phyloP scores from a whole-genome alignment of 2,329 filamentous ascomycete genomes.

The Aplosporella prunicola region DNA sequence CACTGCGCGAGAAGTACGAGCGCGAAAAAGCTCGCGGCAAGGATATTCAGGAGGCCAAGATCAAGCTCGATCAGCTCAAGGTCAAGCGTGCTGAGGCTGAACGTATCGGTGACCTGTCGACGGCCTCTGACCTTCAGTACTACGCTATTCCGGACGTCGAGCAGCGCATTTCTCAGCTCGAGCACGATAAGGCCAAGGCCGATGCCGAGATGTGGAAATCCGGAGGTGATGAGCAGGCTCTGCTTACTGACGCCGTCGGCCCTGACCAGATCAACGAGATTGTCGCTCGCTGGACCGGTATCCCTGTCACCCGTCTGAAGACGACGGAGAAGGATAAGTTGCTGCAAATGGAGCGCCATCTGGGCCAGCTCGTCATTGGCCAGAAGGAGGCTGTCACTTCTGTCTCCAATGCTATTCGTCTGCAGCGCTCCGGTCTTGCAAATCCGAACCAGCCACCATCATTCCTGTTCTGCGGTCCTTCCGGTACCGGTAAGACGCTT shows the following conservation, averaged over 20 bases:
- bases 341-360: slow-evolving; percentile 87
- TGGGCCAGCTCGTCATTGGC: slow-evolving; percentile 78
- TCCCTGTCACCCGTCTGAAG: slow-evolving; percentile 86
- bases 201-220: slow-evolving; percentile 57
- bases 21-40: slow-evolving; percentile 84
- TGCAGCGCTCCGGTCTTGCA: slow-evolving; percentile 85
- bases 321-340: slow-evolving; percentile 97
- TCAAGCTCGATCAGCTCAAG: slow-evolving; percentile 85
- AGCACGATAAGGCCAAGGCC: slow-evolving; percentile 67
- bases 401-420: slow-evolving; percentile 89
- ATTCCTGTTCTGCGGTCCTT: slow-evolving; percentile 98
- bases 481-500: slow-evolving; percentile 94
- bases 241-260: slow-evolving; percentile 88
- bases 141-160: slow-evolving; percentile 94
- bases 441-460: slow-evolving; percentile 96
- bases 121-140: slow-evolving; percentile 90
- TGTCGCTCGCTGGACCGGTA: slow-evolving; percentile 94
- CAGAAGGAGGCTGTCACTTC: slow-evolving; percentile 89
- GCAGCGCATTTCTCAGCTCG: slow-evolving; percentile 66
- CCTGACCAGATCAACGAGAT: slow-evolving; percentile 99
- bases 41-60: slow-evolving; percentile 86
- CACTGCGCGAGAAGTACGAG: slow-evolving; percentile 90
- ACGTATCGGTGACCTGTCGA: slow-evolving; percentile 71
- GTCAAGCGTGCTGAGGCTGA: slow-evolving; percentile 92
- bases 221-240: slow-evolving; percentile 45